Base-by-base conservation (phyloP, 1,139 yeast species). In the Kurtzmaniella quercitrusa region DNA sequence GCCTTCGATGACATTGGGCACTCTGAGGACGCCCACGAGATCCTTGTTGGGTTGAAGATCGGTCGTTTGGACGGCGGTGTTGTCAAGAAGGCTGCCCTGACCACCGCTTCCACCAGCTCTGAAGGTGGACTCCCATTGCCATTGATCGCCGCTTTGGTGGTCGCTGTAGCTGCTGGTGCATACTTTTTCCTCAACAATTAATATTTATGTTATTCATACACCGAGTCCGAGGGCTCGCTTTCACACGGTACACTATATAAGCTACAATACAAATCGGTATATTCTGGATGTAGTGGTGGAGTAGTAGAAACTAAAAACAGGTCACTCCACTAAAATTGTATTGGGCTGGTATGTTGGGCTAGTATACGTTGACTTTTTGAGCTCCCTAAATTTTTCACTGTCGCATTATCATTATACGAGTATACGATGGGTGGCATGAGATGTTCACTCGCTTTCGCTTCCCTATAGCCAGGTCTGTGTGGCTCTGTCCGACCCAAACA, bases 1-100 rank as follows among this genome's bases (percentile, higher is more conserved):
- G 91, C 95, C 33, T 93, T 93, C 61, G 90, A 88, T 50, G 98
- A 93, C 62, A 91, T 93, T 59, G 98, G 98, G 37, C 99, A 93
- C 68, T 90, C 98, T 36, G 97, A 91, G 53, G 97, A 91, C 56
- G 98, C 98, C 33, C 81, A 82, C 54, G 94, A 85, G 55, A 75
- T 85, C 51, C 74, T 94, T 58, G 73, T 70, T 40, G 79, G 77
- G 39, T 70, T 90, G 58, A 73, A 77, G 55, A 75, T 91, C 49
- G 98, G 98, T 42, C 66, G 58, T 45, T 66, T 73, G 43, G 73
- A 73, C 55, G 78, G 78, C 38, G 77, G 73, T 43, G 70, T 65
- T 37, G 53, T 61, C 37, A 62, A 60, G 49, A 65, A 66, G 46
- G 41, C 38, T 37, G 23, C 40, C 15, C 54, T 58, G 44, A 57